Evolutionary conservation across 129 eudicot species (phyloP), one percentile per base, ranked within the genome.

Genomic region (Pulicaria dysenterica): DNA sequence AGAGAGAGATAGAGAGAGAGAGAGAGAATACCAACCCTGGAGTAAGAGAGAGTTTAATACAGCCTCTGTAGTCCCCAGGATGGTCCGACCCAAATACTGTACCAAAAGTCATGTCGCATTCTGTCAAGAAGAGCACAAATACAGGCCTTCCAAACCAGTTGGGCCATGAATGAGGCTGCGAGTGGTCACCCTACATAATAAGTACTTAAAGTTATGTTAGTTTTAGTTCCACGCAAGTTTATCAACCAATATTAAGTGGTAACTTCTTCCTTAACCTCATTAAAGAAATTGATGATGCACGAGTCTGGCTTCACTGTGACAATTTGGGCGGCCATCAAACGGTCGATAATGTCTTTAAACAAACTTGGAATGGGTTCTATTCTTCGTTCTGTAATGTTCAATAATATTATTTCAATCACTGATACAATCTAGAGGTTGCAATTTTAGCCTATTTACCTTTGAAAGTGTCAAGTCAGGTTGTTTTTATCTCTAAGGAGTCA

Each of bases 141-240:
- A 87, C 79, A 11, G 95, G 95, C 83, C 96, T 85, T 79, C 95
- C 91, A 75, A 65, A 85, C 91, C 84, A 82, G 47, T 63, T 75
- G 13, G 94, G 85, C 94, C 94, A 90, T 67, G 68, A 71, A 49
- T 77, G 80, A 77, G 96, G 95, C 77, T 85, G 94, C 1, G 91
- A 90, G 71, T 85, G 82, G 67, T 90, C 91, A 73, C 95, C 95
- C 94, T 90, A 69, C 63, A 24, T 24, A 24, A 0, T 24, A 24
- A 24, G 31, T 24, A 24, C 31, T 24, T 24, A 24, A 24, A 24
- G 31, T 24, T 24, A 24, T 24, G 1, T 24, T 24, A 24, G 31
- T 24, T 24, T 24, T 24, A 24, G 8, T 46, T 67, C 59, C 42
- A 14, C 61, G 45, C 43, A 48, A 72, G n/a, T 48, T 15, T 44